phyloP scores from a whole-genome alignment of 1,284 basidiomycete species.

The Tilletia walkeri region DNA sequence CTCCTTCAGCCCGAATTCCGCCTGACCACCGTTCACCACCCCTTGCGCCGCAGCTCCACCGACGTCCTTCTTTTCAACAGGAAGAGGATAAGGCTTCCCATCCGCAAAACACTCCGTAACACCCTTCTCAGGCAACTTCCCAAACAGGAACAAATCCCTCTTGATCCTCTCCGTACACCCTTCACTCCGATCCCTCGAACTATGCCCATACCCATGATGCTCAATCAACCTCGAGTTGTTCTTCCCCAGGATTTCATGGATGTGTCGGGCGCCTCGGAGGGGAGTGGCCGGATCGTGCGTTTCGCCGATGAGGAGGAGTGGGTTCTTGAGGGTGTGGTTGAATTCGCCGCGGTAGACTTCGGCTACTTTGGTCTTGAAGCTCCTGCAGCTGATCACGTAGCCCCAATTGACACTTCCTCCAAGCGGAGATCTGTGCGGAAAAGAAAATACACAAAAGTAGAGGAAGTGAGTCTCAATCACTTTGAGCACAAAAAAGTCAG shows the following conservation, averaged over 20 bases:
- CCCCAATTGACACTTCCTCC: conserved; percentile 27
- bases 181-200: conserved; percentile 8
- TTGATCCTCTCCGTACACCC: conserved; percentile 13
- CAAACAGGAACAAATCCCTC: conserved; percentile 1
- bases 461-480: no score
- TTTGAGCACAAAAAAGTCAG: not conserved
- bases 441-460: not conserved
- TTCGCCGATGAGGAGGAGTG: conserved; percentile 30
- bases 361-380: conserved; percentile 26
- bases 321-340: conserved; percentile 25
- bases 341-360: conserved; percentile 32
- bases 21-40: not conserved
- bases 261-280: conserved; percentile 19
- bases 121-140: conserved; percentile 3
- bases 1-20: not conserved
- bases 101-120: conserved; percentile 8
- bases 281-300: conserved; percentile 35
- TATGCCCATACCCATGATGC: conserved; percentile 14
- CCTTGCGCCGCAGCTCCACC: not conserved
- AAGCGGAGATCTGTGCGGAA: conserved; percentile 15
- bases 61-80: not conserved
- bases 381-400: conserved; percentile 31
- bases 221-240: conserved; percentile 2
- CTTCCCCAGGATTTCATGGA: not conserved
- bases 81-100: conserved; percentile 4